These are phyloP conservation scores for Fraxinus quadrangulata DNA, from an alignment of 257 asterid species.

Conservation along the genomic window DNA sequence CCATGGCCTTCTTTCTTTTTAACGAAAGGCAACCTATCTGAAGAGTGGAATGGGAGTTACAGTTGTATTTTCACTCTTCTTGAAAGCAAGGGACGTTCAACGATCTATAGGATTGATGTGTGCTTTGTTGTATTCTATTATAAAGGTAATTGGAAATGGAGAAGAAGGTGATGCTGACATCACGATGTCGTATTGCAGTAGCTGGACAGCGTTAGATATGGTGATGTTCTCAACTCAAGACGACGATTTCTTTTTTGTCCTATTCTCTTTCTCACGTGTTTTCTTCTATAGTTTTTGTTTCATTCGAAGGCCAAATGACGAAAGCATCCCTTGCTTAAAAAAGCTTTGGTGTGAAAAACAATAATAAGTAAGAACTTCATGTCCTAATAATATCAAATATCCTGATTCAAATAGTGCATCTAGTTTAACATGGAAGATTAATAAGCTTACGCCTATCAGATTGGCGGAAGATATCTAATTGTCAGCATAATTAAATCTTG, in stretches of 20 bases:
- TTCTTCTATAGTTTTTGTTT: background rate
- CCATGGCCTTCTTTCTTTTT: background rate
- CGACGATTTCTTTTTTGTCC: slow-evolving; percentile 15
- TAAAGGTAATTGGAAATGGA: slow-evolving; percentile 9
- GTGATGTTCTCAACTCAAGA: slow-evolving; percentile 18
- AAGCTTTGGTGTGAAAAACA: background rate
- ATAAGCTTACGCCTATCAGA: background rate
- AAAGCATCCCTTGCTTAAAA: slow-evolving; percentile 11
- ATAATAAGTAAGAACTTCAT: background rate
- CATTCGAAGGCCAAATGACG: slow-evolving; percentile 1
- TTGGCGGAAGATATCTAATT: background rate
- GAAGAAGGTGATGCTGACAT: slow-evolving; percentile 20
- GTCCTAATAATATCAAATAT: background rate
- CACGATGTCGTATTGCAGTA: slow-evolving; percentile 22
- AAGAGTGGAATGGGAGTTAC: slow-evolving; percentile 3
- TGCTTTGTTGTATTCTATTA: background rate
- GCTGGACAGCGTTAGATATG: slow-evolving; percentile 3
- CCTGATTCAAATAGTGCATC: background rate
- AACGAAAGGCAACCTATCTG: background rate
- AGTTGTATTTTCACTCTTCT: background rate
- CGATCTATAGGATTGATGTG: slow-evolving; percentile 3
- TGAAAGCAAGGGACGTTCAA: background rate
- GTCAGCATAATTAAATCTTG: background rate
- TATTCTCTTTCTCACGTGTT: background rate
- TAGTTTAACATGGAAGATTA: slow-evolving; percentile 4